Evolutionary conservation across 2,329 filamentous ascomycete species (phyloP), one percentile per base, ranked within the genome.

Genomic region (Phaeoacremonium minimum): DNA sequence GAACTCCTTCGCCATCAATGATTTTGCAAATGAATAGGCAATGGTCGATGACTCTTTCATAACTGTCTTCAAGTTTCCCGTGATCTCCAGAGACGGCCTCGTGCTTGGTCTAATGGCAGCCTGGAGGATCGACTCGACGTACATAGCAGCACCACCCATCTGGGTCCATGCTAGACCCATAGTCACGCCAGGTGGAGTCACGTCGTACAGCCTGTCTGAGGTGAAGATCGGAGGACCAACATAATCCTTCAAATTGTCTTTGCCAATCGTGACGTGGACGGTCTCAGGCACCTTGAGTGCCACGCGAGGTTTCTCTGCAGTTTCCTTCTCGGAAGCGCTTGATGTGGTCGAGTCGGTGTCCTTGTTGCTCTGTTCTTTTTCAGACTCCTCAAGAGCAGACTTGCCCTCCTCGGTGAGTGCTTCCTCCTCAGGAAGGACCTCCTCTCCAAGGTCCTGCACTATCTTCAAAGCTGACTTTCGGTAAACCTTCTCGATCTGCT

Each of bases 401-500:
- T 94, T 94, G 51, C 87, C 89, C 58, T 95, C 87, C 7, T 87
- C 81, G 0, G 90, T 95, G 38, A 95, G 64, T 5, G 87, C 89
- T 45, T 87, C 80, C 15, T 85, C 80, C 56, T 96, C 90, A 4
- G 85, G 76, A 3, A 95, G 64, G 2, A 74, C 86, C 6, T 88
- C 83, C 54, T 96, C 90, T 33, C 91, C 91, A 12, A 97, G 74
- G 45, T 97, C 90, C 57, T 91, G 85, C 11, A 98, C 91, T 48
- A 98, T 98, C 66, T 96, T 97, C 44, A 98, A 73, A 1, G 93
- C 94, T 12, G 91, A 89, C 64, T 98, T 98, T 40, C 93, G 83
- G 65, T 96, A 98, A 4, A 98, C 88, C 69, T 98, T 98, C 61
- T 98, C 93, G 44, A 98, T 98, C 61, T 97, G 91, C 71, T 98